These are phyloP conservation scores for Mycena albidolilacea DNA, from an alignment of 768 basidiomycete species.

Conservation along the genomic window DNA sequence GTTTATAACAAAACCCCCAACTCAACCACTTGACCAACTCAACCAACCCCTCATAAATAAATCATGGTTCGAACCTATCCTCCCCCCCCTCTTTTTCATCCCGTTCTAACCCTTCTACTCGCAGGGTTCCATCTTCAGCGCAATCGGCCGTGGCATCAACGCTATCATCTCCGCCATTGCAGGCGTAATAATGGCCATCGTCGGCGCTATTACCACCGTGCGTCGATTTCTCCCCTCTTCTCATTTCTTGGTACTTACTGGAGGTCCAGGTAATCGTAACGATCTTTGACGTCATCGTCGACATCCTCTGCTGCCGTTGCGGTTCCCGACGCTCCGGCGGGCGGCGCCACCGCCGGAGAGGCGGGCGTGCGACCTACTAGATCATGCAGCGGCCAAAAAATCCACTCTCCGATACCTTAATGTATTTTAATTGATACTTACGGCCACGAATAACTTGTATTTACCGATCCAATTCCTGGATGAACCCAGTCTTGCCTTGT, in stretches of 20 bases:
- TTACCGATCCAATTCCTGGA: too few relatives aligned
- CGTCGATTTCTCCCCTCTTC: slow-evolving; percentile 40
- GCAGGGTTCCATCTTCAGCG: slow-evolving; percentile 57
- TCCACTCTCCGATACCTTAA: background rate
- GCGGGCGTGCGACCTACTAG: background rate
- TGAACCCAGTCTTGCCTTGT: too few relatives aligned
- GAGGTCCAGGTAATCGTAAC: slow-evolving; percentile 69
- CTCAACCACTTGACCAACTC: too few relatives aligned
- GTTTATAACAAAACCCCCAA: too few relatives aligned
- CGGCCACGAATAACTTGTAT: background rate
- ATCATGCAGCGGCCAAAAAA: too few relatives aligned
- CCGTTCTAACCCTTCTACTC: too few relatives aligned
- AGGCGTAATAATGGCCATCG: slow-evolving; percentile 70
- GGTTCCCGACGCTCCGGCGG: slow-evolving; percentile 37
- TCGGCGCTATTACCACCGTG: slow-evolving; percentile 71
- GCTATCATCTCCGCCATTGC: slow-evolving; percentile 75
- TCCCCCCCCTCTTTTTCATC: too few relatives aligned
- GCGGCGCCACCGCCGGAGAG: background rate
- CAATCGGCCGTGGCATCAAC: slow-evolving; percentile 74
- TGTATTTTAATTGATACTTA: background rate
- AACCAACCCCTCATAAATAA: too few relatives aligned
- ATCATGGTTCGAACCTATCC: too few relatives aligned
- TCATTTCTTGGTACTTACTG: background rate
- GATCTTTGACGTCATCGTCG: slow-evolving; percentile 73
- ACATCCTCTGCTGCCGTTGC: slow-evolving; percentile 68